Percentiles rank a stretch among this genome's conserved stretches.
These are phyloP conservation scores for Penicillium robsamsonii DNA, from an alignment of 495 filamentous ascomycete genomes.

Conservation along the genomic window DNA sequence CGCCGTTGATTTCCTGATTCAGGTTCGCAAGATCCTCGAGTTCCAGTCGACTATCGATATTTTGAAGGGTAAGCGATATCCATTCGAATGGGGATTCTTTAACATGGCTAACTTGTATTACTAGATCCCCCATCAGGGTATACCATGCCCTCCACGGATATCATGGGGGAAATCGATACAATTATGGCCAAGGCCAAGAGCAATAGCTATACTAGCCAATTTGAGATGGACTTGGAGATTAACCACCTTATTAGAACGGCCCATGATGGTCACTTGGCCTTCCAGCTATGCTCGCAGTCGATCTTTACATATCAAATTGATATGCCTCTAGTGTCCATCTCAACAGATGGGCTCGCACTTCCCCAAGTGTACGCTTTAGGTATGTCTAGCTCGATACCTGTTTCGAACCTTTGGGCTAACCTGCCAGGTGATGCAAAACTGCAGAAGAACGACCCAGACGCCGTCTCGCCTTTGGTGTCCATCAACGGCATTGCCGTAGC, in stretches of 20 bases:
- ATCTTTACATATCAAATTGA: conserved; percentile 26
- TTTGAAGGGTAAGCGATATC: conserved; percentile 36
- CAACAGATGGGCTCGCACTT: conserved; percentile 34
- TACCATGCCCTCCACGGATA: conserved; percentile 52
- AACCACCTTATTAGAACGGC: conserved; percentile 38
- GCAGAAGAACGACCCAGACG: conserved; percentile 9
- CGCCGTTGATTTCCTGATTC: conserved; percentile 49
- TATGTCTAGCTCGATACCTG: conserved; percentile 5
- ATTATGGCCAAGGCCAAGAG: conserved; percentile 42
- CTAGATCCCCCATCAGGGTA: conserved; percentile 52
- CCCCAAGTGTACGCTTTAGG: conserved; percentile 36
- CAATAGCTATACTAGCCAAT: conserved; percentile 44
- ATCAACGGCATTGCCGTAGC: conserved; percentile 37
- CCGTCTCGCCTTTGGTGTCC: conserved; percentile 28
- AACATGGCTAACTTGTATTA: conserved; percentile 2
- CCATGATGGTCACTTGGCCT: conserved; percentile 49
- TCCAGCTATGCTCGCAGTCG: conserved; percentile 28
- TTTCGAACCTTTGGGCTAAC: background rate
- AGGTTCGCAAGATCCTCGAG: conserved; percentile 55
- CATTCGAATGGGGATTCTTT: background rate
- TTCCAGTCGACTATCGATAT: conserved; percentile 57
- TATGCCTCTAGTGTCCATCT: conserved; percentile 36
- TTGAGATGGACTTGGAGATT: conserved; percentile 50
- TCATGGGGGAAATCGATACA: conserved; percentile 42
- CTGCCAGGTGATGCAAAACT: conserved; percentile 23